These are phyloP conservation scores for Quercus tomentella DNA, from an alignment of 331 rosid genomes.

Conservation along the genomic window DNA sequence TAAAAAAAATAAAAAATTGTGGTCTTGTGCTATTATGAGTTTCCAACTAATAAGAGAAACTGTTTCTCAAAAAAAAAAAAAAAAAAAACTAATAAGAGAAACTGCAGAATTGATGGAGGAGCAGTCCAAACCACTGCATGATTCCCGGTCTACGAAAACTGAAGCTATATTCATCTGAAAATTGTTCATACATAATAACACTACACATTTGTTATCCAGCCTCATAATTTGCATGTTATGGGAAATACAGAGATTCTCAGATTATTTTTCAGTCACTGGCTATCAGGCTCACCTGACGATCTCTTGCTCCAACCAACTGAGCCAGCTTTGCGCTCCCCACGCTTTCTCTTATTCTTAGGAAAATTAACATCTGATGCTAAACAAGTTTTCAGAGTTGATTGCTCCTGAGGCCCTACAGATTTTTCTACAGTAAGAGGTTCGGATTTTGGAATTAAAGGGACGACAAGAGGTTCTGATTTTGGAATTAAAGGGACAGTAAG, in stretches of 20 bases:
- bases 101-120: not conserved
- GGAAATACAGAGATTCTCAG: not conserved
- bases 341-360: slow-evolving; percentile 64
- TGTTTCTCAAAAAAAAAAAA: not conserved
- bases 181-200: not conserved
- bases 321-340: slow-evolving; percentile 90
- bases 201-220: not conserved
- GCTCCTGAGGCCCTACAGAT: slow-evolving; percentile 38
- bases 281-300: slow-evolving; percentile 66
- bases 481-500: slow-evolving; percentile 19
- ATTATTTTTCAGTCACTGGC: slow-evolving; percentile 37
- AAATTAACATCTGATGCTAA: slow-evolving; percentile 48
- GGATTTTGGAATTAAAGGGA: slow-evolving; percentile 21
- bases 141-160: not conserved
- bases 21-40: too few relatives aligned
- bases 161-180: slow-evolving; percentile 4
- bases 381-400: slow-evolving; percentile 48
- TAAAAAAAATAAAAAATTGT: too few relatives aligned
- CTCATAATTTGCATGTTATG: not conserved
- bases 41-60: not conserved
- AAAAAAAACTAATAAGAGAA: not conserved
- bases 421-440: slow-evolving; percentile 29
- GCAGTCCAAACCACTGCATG: not conserved
- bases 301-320: slow-evolving; percentile 78
- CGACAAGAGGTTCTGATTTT: slow-evolving; percentile 30